Conservation (phyloP, 139 green algal genomes). For the Tetraselmis striata region DNA sequence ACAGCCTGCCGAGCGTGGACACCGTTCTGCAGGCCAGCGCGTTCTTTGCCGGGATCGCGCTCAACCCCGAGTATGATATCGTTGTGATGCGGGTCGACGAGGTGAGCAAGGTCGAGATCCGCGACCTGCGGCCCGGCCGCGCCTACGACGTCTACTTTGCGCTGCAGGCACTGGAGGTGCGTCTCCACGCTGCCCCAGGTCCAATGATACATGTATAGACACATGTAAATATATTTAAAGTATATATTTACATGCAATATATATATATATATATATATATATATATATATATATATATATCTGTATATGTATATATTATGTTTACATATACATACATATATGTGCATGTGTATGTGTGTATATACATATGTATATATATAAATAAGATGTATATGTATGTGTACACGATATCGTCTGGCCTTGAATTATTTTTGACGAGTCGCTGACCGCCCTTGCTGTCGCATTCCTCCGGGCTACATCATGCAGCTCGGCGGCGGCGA, state of each 20-base stretch:
- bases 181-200: background rate
- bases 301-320: too few relatives aligned
- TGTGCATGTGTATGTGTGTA: too few relatives aligned
- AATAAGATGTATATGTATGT: too few relatives aligned
- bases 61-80: background rate
- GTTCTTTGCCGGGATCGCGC: background rate
- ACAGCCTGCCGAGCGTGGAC: background rate
- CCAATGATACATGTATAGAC: too few relatives aligned
- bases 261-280: too few relatives aligned
- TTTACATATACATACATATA: too few relatives aligned
- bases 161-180: background rate
- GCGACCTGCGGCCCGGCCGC: background rate
- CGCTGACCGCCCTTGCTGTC: background rate
- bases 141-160: background rate
- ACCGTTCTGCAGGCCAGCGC: background rate
- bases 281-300: too few relatives aligned
- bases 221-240: too few relatives aligned
- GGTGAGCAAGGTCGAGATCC: background rate
- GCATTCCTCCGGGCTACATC: background rate
- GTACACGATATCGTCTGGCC: too few relatives aligned
- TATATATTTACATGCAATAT: too few relatives aligned
- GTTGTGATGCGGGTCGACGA: background rate
- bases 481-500: background rate
- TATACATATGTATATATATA: too few relatives aligned
- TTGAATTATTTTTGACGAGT: too few relatives aligned